Conservation (phyloP, 495 filamentous ascomycete species). For the Tuber indicum region DNA sequence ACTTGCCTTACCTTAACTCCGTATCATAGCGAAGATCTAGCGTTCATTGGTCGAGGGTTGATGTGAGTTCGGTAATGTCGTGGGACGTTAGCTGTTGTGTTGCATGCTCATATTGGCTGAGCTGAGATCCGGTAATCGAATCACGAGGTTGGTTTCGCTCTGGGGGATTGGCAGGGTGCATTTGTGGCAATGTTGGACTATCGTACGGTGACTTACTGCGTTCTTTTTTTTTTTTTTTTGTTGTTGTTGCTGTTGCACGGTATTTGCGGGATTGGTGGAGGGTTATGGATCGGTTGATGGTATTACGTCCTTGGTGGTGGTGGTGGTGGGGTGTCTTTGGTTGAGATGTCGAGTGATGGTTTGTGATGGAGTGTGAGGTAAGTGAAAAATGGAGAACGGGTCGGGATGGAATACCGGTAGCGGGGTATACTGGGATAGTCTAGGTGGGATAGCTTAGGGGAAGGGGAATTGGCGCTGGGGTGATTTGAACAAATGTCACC, state of each 20-base stretch:
- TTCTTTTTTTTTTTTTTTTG: not conserved
- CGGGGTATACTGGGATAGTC: not conserved
- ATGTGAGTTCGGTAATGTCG: not conserved
- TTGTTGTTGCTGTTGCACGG: not conserved
- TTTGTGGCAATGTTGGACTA: not conserved
- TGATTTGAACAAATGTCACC: not conserved
- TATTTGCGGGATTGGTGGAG: not conserved
- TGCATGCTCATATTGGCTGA: not conserved
- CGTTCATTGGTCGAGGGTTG: not conserved
- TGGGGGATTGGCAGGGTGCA: not conserved
- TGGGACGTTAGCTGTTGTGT: not conserved
- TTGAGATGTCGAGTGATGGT: not conserved
- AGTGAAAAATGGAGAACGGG: not conserved
- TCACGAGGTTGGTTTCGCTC: not conserved
- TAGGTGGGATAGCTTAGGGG: not conserved
- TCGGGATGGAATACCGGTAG: not conserved
- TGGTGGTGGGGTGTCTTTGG: not conserved
- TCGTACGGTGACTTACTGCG: not conserved
- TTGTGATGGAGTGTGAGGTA: not conserved
- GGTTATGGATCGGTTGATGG: not conserved
- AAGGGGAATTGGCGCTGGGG: not conserved
- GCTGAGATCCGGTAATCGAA: not conserved
- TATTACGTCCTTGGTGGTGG: not conserved
- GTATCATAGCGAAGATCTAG: not conserved
- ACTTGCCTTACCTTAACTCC: not conserved